Evolutionary conservation across 2,329 filamentous ascomycete species (phyloP), one percentile per base, ranked within the genome.

Genomic region (Xylariaceae sp.): DNA sequence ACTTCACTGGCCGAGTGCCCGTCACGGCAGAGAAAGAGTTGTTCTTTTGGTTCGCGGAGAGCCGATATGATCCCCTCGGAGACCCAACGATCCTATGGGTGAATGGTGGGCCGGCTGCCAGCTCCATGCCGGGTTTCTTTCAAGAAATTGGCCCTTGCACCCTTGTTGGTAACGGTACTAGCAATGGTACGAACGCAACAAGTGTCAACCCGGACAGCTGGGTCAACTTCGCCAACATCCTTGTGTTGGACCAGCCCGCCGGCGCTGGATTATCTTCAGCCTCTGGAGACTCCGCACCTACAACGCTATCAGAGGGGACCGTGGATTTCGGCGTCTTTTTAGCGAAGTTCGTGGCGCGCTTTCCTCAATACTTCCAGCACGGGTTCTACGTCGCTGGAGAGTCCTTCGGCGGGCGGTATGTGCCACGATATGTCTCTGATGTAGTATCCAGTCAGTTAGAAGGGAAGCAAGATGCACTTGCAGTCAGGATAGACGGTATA

Each of bases 11-110:
- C 16, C 41, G 33, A 2, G 43, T 58, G 43, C 55, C 55, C 3
- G 49, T 58, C 3, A 34, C 54, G 8, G 4, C 49, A 12, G 43
- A 53, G 19, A 53, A 53, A 39, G 26, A 37, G 16, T 8, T 53
- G 21, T 58, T 53, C 23, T 58, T 58, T 43, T 53, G 55, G 49
- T 58, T 53, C 21, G 33, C 26, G 2, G 55, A 58, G 44, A 58
- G 41, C 41, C 43, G 43, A 4, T 28, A 12, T 12, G 41, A 58
- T 6, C 36, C 49, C 24, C 41, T 31, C 19, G 4, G 3, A 1
- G 54, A 46, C 6, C 55, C 55, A 4, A 49, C 49, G 17, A 43
- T 58, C 21, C 21, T 58, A 3, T 58, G 48, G 48, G 26, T 58
- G 12, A 58, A 58, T 34, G 54, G 54, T 11, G 54, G 54, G 14